Evolutionary conservation across 1,139 yeast species (phyloP).

Genomic region (Debaryomyces nepalensis): DNA sequence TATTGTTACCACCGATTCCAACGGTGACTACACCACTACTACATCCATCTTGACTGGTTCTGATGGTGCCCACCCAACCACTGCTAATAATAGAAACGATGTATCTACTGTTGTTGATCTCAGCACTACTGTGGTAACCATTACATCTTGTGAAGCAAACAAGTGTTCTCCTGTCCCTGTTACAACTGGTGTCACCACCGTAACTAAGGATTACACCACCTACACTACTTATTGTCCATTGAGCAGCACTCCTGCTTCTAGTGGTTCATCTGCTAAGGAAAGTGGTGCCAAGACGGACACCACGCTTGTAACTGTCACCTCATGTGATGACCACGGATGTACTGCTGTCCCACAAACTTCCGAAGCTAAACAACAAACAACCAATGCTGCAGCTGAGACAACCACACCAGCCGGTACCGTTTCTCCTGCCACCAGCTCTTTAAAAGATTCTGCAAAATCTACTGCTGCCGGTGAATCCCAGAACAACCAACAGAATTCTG

Average conservation of each 20-base stretch:
- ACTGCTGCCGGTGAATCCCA: neutral
- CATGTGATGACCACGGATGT: slow-evolving; percentile 45
- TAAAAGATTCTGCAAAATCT: too few relatives aligned
- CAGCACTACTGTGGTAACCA: slow-evolving; percentile 26
- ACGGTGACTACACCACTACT: slow-evolving; percentile 18
- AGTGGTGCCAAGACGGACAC: slow-evolving; percentile 19
- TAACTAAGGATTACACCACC: slow-evolving; percentile 29
- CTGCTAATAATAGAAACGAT: too few relatives aligned
- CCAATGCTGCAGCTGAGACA: slow-evolving; percentile 30
- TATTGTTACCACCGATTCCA: slow-evolving; percentile 16
- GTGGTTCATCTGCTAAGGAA: slow-evolving; percentile 19
- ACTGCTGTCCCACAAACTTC: too few relatives aligned
- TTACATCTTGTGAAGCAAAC: slow-evolving; percentile 52
- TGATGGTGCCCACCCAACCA: too few relatives aligned
- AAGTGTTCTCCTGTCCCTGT: slow-evolving; percentile 40
- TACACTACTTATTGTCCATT: slow-evolving; percentile 42
- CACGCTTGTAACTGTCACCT: slow-evolving; percentile 21
- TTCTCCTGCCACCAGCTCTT: neutral
- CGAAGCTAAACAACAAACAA: too few relatives aligned
- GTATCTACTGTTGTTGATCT: slow-evolving; percentile 47
- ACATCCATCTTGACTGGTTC: too few relatives aligned
- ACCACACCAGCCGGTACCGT: neutral
- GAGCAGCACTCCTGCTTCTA: slow-evolving; percentile 17
- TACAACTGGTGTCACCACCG: slow-evolving; percentile 28
- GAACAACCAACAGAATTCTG: neutral